These are phyloP conservation scores for Volvox africanus DNA, from an alignment of 139 green algal genomes.

Conservation along the genomic window DNA sequence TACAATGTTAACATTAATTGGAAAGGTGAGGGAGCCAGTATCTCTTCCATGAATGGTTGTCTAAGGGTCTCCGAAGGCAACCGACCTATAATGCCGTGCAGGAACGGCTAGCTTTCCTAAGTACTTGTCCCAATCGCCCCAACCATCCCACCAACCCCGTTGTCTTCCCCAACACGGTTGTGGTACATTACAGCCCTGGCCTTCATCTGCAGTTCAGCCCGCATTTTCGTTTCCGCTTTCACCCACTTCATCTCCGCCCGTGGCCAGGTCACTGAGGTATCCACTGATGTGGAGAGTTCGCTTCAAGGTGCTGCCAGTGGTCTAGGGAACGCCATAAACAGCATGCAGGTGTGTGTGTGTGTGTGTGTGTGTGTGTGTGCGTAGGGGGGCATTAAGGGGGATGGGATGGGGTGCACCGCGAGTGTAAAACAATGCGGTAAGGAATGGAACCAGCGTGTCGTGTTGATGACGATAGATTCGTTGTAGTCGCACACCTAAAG, in stretches of 20 bases:
- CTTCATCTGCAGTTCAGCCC: background rate
- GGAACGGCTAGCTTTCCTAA: background rate
- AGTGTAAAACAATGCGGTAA: background rate
- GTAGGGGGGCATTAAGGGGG: too few species aligned
- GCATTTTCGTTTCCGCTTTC: background rate
- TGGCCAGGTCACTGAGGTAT: background rate
- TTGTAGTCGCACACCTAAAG: too few species aligned
- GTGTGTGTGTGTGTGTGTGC: too few species aligned
- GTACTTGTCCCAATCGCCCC: background rate
- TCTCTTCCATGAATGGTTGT: background rate
- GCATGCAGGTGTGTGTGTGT: background rate
- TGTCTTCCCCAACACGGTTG: background rate
- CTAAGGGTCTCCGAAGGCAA: background rate
- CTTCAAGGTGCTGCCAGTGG: background rate
- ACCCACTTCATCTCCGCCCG: background rate
- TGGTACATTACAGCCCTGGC: background rate
- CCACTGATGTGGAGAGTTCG: background rate
- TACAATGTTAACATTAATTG: background rate
- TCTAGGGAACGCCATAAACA: background rate
- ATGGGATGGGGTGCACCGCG: too few species aligned
- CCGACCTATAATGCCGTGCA: background rate
- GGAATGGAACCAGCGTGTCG: too few species aligned
- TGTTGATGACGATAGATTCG: too few species aligned
- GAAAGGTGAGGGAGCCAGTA: background rate
- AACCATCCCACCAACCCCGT: background rate